Evolutionary conservation across 2,329 filamentous ascomycete genomes (phyloP).

Genomic region (Exophiala bonariae): DNA sequence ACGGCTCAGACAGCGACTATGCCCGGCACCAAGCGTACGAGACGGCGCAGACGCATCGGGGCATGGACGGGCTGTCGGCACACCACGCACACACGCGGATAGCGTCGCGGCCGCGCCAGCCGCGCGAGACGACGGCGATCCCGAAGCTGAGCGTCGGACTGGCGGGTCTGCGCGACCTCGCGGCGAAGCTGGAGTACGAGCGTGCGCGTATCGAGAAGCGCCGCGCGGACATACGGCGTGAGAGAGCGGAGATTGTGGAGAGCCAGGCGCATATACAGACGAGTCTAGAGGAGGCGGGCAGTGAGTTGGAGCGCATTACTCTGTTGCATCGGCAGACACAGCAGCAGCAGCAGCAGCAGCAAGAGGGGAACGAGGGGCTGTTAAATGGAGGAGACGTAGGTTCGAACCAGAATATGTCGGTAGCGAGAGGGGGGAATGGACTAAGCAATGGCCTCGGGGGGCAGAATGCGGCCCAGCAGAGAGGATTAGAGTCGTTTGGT

Average conservation of each 20-base stretch:
- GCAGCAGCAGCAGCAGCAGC: neutral
- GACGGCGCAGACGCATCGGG: conserved; percentile 78
- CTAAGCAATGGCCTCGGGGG: too few species aligned
- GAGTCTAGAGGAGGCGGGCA: conserved; percentile 23
- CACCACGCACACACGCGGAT: conserved; percentile 16
- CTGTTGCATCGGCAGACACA: neutral
- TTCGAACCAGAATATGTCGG: too few species aligned
- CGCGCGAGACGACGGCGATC: conserved; percentile 24
- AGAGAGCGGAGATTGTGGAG: conserved; percentile 20
- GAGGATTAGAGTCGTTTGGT: conserved; percentile 22
- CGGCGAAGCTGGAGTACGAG: conserved; percentile 21
- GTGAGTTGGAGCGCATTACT: conserved; percentile 21
- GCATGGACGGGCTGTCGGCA: conserved; percentile 67
- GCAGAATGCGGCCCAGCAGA: conserved; percentile 4
- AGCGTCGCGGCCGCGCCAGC: conserved; percentile 21
- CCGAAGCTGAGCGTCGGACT: conserved; percentile 25
- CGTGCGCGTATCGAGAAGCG: conserved; percentile 18
- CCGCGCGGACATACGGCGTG: conserved; percentile 16
- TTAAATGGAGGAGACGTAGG: too few species aligned
- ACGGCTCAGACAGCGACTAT: conserved; percentile 47
- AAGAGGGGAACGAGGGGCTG: too few species aligned
- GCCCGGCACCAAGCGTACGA: conserved; percentile 78
- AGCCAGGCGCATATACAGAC: conserved; percentile 22
- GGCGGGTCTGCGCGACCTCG: conserved; percentile 21
- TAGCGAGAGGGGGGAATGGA: too few species aligned